A percentile compares a stretch with the other conserved stretches of the same genome.
Evolutionary conservation across 2,329 filamentous ascomycete genomes (phyloP).

Genomic region (Trichothecium sympodiale): DNA sequence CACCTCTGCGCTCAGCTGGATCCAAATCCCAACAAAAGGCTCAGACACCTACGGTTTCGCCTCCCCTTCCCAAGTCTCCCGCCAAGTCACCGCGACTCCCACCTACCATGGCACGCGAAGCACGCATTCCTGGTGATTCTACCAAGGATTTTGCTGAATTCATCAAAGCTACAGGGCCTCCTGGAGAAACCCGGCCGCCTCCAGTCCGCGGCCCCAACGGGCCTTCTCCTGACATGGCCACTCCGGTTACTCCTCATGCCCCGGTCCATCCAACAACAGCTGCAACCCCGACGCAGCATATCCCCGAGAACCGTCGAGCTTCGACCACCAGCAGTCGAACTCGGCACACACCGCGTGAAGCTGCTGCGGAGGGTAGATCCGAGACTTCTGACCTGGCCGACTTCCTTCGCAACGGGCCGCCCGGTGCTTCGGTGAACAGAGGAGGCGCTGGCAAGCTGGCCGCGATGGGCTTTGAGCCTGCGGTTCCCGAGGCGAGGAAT

Average conservation of each 20-base stretch:
- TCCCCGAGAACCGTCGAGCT: slow-evolving; percentile 21
- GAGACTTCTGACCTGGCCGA: slow-evolving; percentile 85
- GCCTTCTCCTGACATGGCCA: slow-evolving; percentile 11
- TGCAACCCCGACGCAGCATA: slow-evolving; percentile 19
- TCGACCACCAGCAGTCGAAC: slow-evolving; percentile 31
- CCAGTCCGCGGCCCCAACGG: slow-evolving; percentile 22
- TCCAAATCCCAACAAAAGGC: not conserved
- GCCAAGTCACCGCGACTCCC: slow-evolving; percentile 11
- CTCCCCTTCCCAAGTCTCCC: slow-evolving; percentile 8
- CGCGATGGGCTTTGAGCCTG: slow-evolving; percentile 72
- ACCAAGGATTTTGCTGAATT: slow-evolving; percentile 81
- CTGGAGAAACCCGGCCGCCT: slow-evolving; percentile 27
- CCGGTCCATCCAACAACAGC: slow-evolving; percentile 4
- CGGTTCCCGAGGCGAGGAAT: slow-evolving; percentile 42
- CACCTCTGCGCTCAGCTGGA: not conserved
- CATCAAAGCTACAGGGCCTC: slow-evolving; percentile 72
- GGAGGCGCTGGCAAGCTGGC: slow-evolving; percentile 76
- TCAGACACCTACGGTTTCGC: slow-evolving; percentile 4
- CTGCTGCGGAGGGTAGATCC: slow-evolving; percentile 48
- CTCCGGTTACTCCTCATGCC: slow-evolving; percentile 12
- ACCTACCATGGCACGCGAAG: slow-evolving; percentile 50
- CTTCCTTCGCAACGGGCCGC: slow-evolving; percentile 83
- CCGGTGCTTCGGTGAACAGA: slow-evolving; percentile 45
- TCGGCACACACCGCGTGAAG: slow-evolving; percentile 61
- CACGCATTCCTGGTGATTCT: slow-evolving; percentile 59